Evolutionary conservation across 1,284 basidiomycete species (phyloP), one percentile per base, ranked within the genome.

Genomic region (Paramarasmius palmivorus): DNA sequence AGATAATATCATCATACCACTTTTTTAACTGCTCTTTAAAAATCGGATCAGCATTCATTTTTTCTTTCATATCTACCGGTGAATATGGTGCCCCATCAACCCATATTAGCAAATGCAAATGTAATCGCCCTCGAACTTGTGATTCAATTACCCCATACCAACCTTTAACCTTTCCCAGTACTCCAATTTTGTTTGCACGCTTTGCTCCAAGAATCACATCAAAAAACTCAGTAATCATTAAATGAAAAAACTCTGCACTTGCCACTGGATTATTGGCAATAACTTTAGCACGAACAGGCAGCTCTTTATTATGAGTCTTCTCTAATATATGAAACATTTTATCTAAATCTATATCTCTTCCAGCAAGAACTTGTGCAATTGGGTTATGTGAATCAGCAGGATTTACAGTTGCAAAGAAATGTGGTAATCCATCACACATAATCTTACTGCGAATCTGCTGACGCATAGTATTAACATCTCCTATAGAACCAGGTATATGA

Each of bases 301-400:
- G 29, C 17, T 20, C 40, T 19, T n/a, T 46, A 2, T n/a, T n/a
- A n/a, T n/a, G n/a, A n/a, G 17, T 10, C 1, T 52, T 50, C 8
- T 52, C 39, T 0, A 50, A 20, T 7, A 36, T 23, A n/a, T 47
- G 41, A 46, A 57, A 56, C 1, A 53, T 38, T 37, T 55, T 47
- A 19, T 58, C 56, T 4, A 56, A 36, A 25, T 58, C 41, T 19
- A 60, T 52, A 26, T 58, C 52, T 10, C 35, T 46, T 12, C 59
- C 59, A 1, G 57, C 59, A 4, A 47, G 47, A 15, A 58, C 57
- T 12, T 53, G 35, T 5, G 52, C 47, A n/a, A 60, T 32, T 2
- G 57, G 59, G 39, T 55, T 60, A 23, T 53, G 48, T 6, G 59
- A 57, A 36, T 60, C 59, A 9, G 52, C 44, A 1, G 55, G 52